Percentiles rank a stretch among this genome's conserved stretches.
These are phyloP conservation scores for Corynascus novoguineensis DNA, from an alignment of 495 filamentous ascomycete species.

Conservation along the genomic window DNA sequence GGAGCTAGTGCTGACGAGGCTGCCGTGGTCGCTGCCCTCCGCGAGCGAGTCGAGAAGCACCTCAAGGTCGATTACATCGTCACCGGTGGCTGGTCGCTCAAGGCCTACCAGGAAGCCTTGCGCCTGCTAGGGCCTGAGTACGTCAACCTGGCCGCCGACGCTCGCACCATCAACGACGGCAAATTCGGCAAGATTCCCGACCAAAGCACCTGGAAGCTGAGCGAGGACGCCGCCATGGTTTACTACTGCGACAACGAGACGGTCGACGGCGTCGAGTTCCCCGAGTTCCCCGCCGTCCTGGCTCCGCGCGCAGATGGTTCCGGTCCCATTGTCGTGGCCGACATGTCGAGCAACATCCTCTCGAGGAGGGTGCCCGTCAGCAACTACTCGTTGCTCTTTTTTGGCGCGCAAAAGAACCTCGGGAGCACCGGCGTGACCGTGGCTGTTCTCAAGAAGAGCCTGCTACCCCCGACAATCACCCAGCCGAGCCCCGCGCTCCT, in stretches of 20 bases:
- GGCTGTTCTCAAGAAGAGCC: constrained; percentile 67
- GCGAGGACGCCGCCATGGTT: constrained; percentile 66
- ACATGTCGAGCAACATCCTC: constrained; percentile 81
- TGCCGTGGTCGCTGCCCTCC: constrained; percentile 47
- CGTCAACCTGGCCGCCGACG: constrained; percentile 73
- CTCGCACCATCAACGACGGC: constrained; percentile 63
- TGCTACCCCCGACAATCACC: constrained; percentile 59
- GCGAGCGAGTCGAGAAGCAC: constrained; percentile 56
- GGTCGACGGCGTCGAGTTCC: constrained; percentile 93
- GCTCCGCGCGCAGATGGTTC: constrained; percentile 51
- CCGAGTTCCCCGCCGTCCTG: constrained; percentile 60
- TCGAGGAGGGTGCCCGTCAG: constrained; percentile 61
- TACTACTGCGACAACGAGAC: constrained; percentile 96
- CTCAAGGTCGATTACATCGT: constrained; percentile 84
- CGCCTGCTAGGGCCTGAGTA: constrained; percentile 69
- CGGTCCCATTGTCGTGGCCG: constrained; percentile 67
- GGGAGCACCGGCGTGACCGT: constrained; percentile 82
- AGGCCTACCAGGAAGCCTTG: constrained; percentile 80
- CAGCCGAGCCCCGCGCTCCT: constrained; percentile 59
- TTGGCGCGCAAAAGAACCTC: constrained; percentile 87
- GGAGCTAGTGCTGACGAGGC: constrained; percentile 41
- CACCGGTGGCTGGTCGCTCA: constrained; percentile 88
- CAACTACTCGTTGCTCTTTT: constrained; percentile 68
- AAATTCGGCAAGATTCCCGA: constrained; percentile 83
- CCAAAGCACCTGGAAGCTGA: constrained; percentile 71